Conservation (phyloP, 768 basidiomycete species). For the Royoungia palumana region DNA sequence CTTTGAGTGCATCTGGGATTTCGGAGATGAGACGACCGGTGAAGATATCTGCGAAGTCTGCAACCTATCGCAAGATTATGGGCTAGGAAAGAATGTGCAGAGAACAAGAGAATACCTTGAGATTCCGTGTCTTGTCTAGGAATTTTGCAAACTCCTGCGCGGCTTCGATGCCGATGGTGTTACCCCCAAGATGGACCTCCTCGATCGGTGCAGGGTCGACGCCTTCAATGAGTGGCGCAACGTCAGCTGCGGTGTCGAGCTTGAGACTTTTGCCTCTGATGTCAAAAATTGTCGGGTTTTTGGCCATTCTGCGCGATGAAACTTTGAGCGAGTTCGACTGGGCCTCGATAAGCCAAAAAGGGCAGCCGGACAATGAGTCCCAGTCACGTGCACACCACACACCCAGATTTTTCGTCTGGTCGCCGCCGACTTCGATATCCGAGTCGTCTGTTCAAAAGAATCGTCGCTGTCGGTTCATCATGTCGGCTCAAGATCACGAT, state of each 20-base stretch:
- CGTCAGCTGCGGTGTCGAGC: constrained; percentile 70
- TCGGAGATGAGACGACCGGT: constrained; percentile 94
- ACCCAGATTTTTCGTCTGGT: constrained; percentile 5
- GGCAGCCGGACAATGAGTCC: constrained; percentile 6
- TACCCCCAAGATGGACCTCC: constrained; percentile 91
- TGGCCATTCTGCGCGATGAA: constrained; percentile 14
- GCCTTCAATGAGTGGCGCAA: constrained; percentile 66
- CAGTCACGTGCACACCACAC: constrained; percentile 23
- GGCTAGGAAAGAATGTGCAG: not conserved
- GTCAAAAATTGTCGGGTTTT: constrained; percentile 21
- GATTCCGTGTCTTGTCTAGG: constrained; percentile 56
- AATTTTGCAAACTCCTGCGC: constrained; percentile 80
- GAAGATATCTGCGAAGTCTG: constrained; percentile 97
- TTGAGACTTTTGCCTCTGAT: constrained; percentile 50
- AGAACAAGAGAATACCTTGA: constrained; percentile 53
- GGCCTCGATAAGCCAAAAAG: constrained; percentile 14
- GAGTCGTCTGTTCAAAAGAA: not conserved
- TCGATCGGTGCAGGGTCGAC: constrained; percentile 67
- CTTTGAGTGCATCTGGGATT: constrained; percentile 85
- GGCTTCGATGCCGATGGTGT: constrained; percentile 91
- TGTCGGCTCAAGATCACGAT: constrained; percentile 33
- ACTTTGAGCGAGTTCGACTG: not conserved
- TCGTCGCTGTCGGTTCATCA: not conserved
- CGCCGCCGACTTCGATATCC: constrained; percentile 1
- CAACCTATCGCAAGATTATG: constrained; percentile 54